phyloP scores from a whole-genome alignment of 2,329 filamentous ascomycete species.

The Gaeumannomyces sp. region DNA sequence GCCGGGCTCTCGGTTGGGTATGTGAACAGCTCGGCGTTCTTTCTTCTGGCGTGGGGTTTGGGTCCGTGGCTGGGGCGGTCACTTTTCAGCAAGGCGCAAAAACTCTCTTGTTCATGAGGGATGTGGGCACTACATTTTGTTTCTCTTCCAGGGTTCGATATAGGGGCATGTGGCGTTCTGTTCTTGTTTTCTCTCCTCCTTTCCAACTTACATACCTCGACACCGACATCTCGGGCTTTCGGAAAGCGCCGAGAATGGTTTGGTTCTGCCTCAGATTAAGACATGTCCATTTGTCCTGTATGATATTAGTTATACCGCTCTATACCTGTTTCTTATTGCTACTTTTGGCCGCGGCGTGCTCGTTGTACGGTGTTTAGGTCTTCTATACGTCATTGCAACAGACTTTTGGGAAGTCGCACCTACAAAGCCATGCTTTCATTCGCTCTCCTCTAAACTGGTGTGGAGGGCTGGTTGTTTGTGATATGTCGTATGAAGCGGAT shows the following conservation, averaged over 20 bases:
- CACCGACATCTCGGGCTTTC: background rate
- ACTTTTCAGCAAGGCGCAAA: constrained; percentile 1
- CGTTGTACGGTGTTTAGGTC: background rate
- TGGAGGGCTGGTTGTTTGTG: too few species aligned
- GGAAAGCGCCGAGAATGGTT: background rate
- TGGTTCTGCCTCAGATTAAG: background rate
- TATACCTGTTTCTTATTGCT: background rate
- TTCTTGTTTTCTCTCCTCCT: background rate
- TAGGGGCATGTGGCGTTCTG: background rate
- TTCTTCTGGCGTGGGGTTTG: background rate
- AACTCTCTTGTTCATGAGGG: background rate
- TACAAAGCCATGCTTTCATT: too few species aligned
- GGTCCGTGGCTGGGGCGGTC: background rate
- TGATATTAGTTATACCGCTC: background rate
- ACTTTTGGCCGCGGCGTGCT: background rate
- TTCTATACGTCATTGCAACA: too few species aligned
- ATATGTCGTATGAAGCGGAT: too few species aligned
- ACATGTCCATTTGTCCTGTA: background rate
- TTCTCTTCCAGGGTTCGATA: background rate
- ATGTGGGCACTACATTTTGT: background rate
- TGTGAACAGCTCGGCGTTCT: background rate
- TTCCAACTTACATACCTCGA: background rate
- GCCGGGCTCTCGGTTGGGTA: background rate
- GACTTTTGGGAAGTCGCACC: too few species aligned
- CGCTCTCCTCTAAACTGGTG: too few species aligned